Evolutionary conservation across 441 rosid species (phyloP), one percentile per base, ranked within the genome.

Genomic region (Pelargonium citronellum): DNA sequence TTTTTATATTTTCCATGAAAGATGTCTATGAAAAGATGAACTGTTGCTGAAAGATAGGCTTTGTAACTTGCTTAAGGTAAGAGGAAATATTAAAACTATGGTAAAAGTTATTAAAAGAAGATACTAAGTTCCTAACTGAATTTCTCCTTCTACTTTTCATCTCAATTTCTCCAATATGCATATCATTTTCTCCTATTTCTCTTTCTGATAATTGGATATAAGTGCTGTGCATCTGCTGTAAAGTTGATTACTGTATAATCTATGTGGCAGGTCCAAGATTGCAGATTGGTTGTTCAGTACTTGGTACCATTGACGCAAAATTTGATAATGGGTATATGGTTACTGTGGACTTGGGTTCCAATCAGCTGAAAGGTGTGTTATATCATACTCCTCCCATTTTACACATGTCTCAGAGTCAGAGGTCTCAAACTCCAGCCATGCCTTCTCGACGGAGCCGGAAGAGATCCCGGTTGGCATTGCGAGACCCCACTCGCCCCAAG

Each of bases 271-370:
- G 70, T 70, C 61, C 58, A 7, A 81, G 83, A 49, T 75, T 83
- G 81, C 79, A 77, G 73, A 73, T 81, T 73, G 96, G 98, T 49
- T 77, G 78, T 79, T 77, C 84, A 8, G 84, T 89, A 77, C 66
- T 67, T 0, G 98, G 98, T 78, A 69, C 65, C 30, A 88, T 93
- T 69, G 98, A 91, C 71, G 97, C 87, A 63, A 89, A 93, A 77
- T 91, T 93, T 27, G 97, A 93, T 44, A 75, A 65, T 37, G 97
- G 98, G 65, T 93, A 93, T 76, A 84, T 93, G 41, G 83, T 91
- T 72, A 87, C 96, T 0, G 84, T 91, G 74, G 79, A 75, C 62
- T 27, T 87, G 64, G 95, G 92, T 68, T 61, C 86, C 70, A 77
- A 80, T 64, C 80, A 81, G 78, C 77, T 93, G 37, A 85, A 82